A percentile compares a stretch with the other conserved stretches of the same genome.
Conservation (phyloP, 2,329 filamentous ascomycete genomes). For the Canariomyces notabilis region DNA sequence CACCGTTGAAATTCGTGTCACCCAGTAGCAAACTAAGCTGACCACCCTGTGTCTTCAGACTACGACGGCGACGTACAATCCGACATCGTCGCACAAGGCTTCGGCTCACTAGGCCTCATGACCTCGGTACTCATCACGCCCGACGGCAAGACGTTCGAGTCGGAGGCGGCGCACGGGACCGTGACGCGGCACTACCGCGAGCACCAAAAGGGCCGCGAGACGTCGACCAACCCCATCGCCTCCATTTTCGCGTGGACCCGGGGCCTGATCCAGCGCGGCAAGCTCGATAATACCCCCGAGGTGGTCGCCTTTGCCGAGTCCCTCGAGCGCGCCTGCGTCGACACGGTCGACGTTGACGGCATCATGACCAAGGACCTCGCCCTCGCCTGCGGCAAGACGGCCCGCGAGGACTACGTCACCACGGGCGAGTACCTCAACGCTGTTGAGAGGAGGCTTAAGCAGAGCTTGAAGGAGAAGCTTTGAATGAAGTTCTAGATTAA, state of each 20-base stretch:
- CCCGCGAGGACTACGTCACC: conserved; percentile 79
- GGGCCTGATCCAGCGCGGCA: conserved; percentile 85
- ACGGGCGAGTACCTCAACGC: conserved; percentile 88
- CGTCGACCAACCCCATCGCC: conserved; percentile 96
- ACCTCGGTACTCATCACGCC: conserved; percentile 96
- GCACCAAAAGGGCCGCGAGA: conserved; percentile 96
- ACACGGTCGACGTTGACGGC: conserved; percentile 87
- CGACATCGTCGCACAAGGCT: conserved; percentile 96
- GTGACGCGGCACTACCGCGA: conserved; percentile 98
- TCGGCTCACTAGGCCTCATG: conserved; percentile 97
- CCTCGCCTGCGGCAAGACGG: conserved; percentile 86
- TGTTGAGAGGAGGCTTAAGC: conserved; percentile 85
- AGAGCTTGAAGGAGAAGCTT: conserved; percentile 71
- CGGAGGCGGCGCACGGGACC: conserved; percentile 95
- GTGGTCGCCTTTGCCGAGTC: conserved; percentile 85
- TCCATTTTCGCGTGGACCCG: conserved; percentile 99
- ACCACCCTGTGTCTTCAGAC: conserved; percentile 58
- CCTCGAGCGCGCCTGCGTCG: conserved; percentile 87
- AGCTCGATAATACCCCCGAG: conserved; percentile 88
- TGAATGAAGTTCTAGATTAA: too few relatives aligned
- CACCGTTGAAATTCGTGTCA: not conserved
- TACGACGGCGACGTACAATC: conserved; percentile 99
- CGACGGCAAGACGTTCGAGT: conserved; percentile 94
- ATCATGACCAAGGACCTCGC: conserved; percentile 99
- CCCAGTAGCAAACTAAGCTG: conserved; percentile 9